Evolutionary conservation across 1,284 basidiomycete species (phyloP), one percentile per base, ranked within the genome.

Genomic region (Moniliella sp.): DNA sequence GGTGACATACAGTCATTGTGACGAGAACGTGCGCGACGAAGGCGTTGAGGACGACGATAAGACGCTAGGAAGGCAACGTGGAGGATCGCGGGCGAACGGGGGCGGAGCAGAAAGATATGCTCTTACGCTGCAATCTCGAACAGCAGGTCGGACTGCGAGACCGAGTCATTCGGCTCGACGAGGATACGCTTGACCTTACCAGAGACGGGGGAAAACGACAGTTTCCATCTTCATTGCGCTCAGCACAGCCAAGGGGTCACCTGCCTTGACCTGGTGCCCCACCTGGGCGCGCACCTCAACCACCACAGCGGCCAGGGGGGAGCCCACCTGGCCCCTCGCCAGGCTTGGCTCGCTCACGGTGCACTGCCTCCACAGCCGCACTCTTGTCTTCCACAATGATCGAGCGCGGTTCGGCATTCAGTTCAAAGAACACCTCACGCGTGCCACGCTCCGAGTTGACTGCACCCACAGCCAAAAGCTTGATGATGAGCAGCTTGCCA

Each of bases 261-360:
- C 91, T 63, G 83, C 88, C 75, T 80, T 91, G 64, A 99, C 82
- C 57, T 84, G 76, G 42, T 84, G 78, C 30, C 83, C 84, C 64
- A 93, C 86, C 66, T 91, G 83, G 41, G 91, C 86, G 46, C 88
- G 71, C 32, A 99, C 81, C 63, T 97, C 91, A 15, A 97, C 78
- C 31, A 97, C 83, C 31, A 97, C 88, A 66, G 86, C 88, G 37
- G 82, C 81, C 39, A 63, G 46, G 0, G 60, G 60, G 28, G 83
- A 81, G 41, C 86, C 88, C 40, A 97, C 77, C 23, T 80, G 86
- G 44, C 91, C 88, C 37, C 88, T n/a, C 84, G 58, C 88, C 86
- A 42, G 67, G 67, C 3, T 79, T 75, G 4, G 91, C 82, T 71
- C 78, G 91, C 68, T 93, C 86, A 54, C 91, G 74, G 41, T 77